Evolutionary conservation across 2,329 filamentous ascomycete species (phyloP).

Genomic region (Aspergillus viridinutans): DNA sequence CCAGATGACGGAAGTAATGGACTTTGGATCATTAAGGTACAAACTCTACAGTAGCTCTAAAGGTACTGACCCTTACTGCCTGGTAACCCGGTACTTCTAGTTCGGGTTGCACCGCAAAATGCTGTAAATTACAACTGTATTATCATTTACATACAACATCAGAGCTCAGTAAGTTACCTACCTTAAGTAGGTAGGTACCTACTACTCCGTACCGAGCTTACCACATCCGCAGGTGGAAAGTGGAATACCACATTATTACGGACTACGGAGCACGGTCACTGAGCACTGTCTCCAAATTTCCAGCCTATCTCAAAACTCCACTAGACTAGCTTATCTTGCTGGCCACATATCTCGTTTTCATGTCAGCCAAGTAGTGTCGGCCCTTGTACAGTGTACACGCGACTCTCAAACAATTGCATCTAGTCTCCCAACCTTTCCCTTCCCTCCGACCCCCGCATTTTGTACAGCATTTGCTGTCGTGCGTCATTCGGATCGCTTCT

Average conservation of each 20-base stretch:
- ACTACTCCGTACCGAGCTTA: no score
- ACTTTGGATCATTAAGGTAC: no score
- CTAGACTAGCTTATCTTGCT: background rate
- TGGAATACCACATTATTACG: background rate
- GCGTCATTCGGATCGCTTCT: constrained; percentile 8
- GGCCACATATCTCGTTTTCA: background rate
- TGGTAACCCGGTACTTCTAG: background rate
- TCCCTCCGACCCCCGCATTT: constrained; percentile 4
- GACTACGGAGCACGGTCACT: background rate
- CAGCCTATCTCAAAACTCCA: background rate
- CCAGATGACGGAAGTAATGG: no score
- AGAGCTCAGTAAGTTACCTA: no score
- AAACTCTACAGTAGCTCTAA: no score
- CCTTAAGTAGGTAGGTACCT: no score
- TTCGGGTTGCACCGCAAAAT: background rate
- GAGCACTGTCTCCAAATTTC: background rate
- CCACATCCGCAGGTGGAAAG: background rate
- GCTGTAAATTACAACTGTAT: background rate
- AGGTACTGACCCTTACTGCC: background rate
- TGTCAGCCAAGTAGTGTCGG: no score
- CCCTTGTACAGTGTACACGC: background rate
- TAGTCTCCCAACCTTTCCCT: background rate
- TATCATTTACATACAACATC: no score
- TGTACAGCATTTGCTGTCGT: constrained; percentile 8
- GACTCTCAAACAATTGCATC: background rate